Conservation (phyloP, 2,329 filamentous ascomycete species). For the Monilinia aucupariae region DNA sequence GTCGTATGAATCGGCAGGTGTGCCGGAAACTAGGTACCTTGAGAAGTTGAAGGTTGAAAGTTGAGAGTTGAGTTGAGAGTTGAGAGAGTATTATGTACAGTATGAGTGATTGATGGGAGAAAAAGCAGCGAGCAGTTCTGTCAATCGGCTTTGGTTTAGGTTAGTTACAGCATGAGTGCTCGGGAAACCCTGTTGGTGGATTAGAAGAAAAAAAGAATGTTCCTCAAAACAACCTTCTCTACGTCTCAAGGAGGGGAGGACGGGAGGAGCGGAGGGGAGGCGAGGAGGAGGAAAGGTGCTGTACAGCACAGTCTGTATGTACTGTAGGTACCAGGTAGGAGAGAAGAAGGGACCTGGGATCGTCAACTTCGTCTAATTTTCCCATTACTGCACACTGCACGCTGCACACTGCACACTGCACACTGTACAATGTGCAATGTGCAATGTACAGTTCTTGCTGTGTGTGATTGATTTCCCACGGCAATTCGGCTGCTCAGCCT, state of each 20-base stretch:
- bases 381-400: too few relatives aligned
- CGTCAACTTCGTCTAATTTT: conserved; percentile 1
- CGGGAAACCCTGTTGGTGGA: neutral
- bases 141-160: too few relatives aligned
- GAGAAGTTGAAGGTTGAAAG: too few relatives aligned
- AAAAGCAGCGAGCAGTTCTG: conserved; percentile 16
- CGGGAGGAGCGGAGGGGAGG: too few relatives aligned
- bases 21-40: neutral
- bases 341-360: neutral
- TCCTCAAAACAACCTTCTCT: neutral
- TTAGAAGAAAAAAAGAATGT: neutral
- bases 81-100: too few relatives aligned
- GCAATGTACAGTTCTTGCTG: neutral
- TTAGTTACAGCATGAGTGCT: too few relatives aligned
- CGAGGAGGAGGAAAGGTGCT: too few relatives aligned
- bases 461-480: neutral
- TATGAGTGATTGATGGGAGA: too few relatives aligned
- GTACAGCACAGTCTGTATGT: too few relatives aligned
- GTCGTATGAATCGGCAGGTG: conserved; percentile 13
- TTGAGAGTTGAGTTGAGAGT: neutral
- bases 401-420: too few relatives aligned
- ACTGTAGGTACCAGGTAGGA: too few relatives aligned
- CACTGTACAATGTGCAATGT: too few relatives aligned
- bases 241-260: neutral
- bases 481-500: neutral